These are phyloP conservation scores for Dipodascus albidus DNA, from an alignment of 805 yeast species.

Conservation along the genomic window DNA sequence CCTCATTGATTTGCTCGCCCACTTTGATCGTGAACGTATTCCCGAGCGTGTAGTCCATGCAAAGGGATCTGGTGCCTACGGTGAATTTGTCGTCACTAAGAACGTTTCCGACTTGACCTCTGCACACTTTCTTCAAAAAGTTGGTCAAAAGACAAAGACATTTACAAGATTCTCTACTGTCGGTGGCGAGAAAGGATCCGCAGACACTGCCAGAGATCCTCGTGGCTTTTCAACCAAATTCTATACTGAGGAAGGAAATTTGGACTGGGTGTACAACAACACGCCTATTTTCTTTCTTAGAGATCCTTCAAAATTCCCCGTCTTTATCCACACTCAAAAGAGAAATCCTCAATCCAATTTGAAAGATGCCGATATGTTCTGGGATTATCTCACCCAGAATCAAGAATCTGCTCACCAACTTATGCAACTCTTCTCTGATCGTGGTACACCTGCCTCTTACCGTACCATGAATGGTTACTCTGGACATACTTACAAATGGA, in stretches of 20 bases:
- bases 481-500: conserved; percentile 76
- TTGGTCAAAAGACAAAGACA: conserved; percentile 62
- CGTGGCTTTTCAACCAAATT: conserved; percentile 75
- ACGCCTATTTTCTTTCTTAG: conserved; percentile 79
- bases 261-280: conserved; percentile 78
- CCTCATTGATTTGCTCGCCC: conserved; percentile 71
- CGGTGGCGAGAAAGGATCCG: conserved; percentile 74
- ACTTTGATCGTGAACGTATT: conserved; percentile 80
- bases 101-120: conserved; percentile 64
- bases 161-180: conserved; percentile 76
- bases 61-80: conserved; percentile 87
- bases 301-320: conserved; percentile 80
- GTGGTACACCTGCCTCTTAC: conserved; percentile 70
- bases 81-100: conserved; percentile 77
- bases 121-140: conserved; percentile 52
- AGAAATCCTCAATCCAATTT: conserved; percentile 70
- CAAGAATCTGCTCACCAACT: conserved; percentile 71
- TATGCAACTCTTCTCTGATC: conserved; percentile 59
- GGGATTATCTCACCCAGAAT: conserved; percentile 71
- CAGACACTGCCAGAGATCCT: conserved; percentile 81
- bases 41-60: conserved; percentile 94
- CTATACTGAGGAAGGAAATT: conserved; percentile 75
- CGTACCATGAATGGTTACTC: conserved; percentile 79
- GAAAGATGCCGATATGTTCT: conserved; percentile 71
- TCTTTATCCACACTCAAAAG: conserved; percentile 82